Evolutionary conservation across 179 eudicot species (phyloP).

Genomic region (Beta macrorhiza): DNA sequence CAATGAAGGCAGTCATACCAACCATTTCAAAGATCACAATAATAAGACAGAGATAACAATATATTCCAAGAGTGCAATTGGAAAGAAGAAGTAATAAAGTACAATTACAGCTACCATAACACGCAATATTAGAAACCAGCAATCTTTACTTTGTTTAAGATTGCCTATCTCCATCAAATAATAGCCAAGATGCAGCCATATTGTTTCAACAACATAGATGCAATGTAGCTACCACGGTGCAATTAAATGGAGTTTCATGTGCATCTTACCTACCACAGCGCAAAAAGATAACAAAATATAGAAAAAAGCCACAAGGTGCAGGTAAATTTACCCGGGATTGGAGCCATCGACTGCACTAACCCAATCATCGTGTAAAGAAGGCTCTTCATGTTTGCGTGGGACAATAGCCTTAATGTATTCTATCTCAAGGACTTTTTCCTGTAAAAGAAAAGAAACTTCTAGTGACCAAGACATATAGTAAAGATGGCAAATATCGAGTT

Average conservation of each 20-base stretch:
- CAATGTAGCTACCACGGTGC: neutral
- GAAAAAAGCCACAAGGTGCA: neutral
- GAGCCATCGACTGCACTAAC: conserved; percentile 94
- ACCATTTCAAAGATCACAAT: neutral
- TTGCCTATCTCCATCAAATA: neutral
- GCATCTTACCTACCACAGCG: neutral
- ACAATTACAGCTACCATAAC: neutral
- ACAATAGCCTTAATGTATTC: conserved; percentile 85
- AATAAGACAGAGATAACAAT: neutral
- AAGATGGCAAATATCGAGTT: neutral
- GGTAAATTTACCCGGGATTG: conserved; percentile 54
- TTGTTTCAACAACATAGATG: neutral
- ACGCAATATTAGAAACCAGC: neutral
- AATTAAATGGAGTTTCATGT: neutral
- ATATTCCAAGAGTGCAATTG: neutral
- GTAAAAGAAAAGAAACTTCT: conserved; percentile 18
- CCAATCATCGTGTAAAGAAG: conserved; percentile 91
- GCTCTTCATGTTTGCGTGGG: conserved; percentile 79
- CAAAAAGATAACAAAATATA: neutral
- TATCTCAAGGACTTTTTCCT: conserved; percentile 91
- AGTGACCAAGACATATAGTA: conserved; percentile 7
- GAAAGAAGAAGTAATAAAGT: neutral
- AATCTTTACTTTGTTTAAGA: neutral
- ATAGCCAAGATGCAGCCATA: conserved; percentile 5
- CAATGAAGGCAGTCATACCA: neutral